These are phyloP conservation scores for Spathaspora girioi DNA, from an alignment of 805 yeast species.

Conservation along the genomic window DNA sequence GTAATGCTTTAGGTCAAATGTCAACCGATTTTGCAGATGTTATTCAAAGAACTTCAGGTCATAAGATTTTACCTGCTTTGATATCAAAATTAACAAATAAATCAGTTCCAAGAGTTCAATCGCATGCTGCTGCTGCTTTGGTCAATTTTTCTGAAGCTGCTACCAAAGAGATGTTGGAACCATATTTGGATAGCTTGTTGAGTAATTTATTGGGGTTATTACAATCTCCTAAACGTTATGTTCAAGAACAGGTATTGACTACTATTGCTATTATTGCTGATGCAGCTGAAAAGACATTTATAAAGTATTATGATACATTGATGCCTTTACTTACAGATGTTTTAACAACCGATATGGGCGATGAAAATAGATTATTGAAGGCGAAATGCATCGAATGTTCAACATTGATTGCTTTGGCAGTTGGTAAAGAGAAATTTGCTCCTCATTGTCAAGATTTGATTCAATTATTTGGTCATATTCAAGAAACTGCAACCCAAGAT, in stretches of 20 bases:
- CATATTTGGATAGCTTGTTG: slow-evolving; percentile 82
- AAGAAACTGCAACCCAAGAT: slow-evolving; percentile 50
- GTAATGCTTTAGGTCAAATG: slow-evolving; percentile 95
- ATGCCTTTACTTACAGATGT: slow-evolving; percentile 87
- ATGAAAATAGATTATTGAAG: slow-evolving; percentile 72
- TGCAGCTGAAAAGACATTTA: slow-evolving; percentile 84
- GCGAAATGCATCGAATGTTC: slow-evolving; percentile 97
- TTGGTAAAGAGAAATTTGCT: slow-evolving; percentile 83
- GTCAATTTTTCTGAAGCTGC: slow-evolving; percentile 95
- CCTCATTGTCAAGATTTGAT: slow-evolving; percentile 74
- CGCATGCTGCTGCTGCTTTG: slow-evolving; percentile 97
- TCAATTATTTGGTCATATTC: slow-evolving; percentile 67
- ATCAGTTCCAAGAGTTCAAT: slow-evolving; percentile 88
- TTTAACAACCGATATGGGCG: slow-evolving; percentile 71
- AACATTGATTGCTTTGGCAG: slow-evolving; percentile 90
- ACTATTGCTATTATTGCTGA: slow-evolving; percentile 97
- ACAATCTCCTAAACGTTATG: slow-evolving; percentile 85
- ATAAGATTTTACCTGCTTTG: slow-evolving; percentile 79
- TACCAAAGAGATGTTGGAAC: slow-evolving; percentile 79
- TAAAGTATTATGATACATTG: slow-evolving; percentile 88
- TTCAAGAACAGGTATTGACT: slow-evolving; percentile 95
- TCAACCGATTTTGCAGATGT: slow-evolving; percentile 93
- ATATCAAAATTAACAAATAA: slow-evolving; percentile 71
- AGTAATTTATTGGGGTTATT: slow-evolving; percentile 70
- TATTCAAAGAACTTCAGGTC: slow-evolving; percentile 79